Percentiles rank a stretch among this genome's conserved stretches.
These are phyloP conservation scores for Gastrodia elata DNA, from an alignment of 106 monocot genomes.

Conservation along the genomic window DNA sequence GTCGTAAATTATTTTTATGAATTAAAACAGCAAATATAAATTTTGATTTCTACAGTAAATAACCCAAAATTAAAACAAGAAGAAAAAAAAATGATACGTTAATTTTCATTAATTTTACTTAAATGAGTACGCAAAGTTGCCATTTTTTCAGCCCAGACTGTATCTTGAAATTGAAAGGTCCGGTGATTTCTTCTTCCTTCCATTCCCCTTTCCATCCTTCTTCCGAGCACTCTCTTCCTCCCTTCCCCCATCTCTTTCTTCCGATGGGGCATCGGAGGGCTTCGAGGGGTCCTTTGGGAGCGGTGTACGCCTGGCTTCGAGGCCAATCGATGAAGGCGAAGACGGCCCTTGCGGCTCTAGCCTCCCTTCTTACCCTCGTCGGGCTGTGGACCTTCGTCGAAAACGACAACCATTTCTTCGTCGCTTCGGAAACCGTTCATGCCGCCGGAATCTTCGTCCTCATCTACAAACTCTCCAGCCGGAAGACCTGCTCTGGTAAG, in stretches of 20 bases:
- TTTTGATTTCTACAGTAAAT: too few relatives aligned
- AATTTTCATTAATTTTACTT: too few relatives aligned
- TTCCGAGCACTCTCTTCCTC: too few relatives aligned
- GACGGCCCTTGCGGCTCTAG: constrained; percentile 1
- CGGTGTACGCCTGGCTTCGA: constrained; percentile 8
- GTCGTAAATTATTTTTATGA: too few relatives aligned
- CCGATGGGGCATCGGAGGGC: constrained; percentile 16
- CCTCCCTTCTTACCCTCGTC: neutral
- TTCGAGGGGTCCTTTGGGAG: constrained; percentile 2
- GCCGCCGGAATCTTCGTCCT: constrained; percentile 20
- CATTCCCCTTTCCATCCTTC: too few relatives aligned
- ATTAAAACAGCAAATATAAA: too few relatives aligned
- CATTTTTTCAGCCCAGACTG: too few relatives aligned
- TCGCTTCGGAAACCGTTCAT: constrained; percentile 15
- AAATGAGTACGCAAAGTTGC: too few relatives aligned
- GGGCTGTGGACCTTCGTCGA: neutral
- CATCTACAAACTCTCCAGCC: constrained; percentile 11
- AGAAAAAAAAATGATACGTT: too few relatives aligned
- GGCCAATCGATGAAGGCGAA: constrained; percentile 17
- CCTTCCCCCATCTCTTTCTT: neutral
- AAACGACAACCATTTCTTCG: constrained; percentile 10
- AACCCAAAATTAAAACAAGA: too few relatives aligned
- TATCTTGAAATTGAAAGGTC: too few relatives aligned
- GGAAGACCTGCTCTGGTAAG: constrained; percentile 16
- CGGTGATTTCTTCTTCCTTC: too few relatives aligned